Percentiles rank a stretch among this genome's conserved stretches.
These are phyloP conservation scores for Penicillium sp. DNA, from an alignment of 2,329 filamentous ascomycete species.

Conservation along the genomic window DNA sequence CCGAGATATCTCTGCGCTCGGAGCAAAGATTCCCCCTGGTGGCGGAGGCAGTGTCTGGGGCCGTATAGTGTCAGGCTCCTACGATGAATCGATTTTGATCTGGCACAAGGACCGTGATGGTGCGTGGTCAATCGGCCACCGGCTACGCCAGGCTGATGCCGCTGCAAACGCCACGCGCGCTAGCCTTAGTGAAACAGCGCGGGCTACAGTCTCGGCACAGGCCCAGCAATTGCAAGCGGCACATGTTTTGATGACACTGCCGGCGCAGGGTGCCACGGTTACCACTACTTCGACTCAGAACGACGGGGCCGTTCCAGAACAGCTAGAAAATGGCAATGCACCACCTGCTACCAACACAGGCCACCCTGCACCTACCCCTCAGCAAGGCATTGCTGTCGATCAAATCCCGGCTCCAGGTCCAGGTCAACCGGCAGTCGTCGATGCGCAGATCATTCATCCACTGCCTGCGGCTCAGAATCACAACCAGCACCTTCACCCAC, in stretches of 20 bases:
- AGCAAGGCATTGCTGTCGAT: constrained; percentile 6
- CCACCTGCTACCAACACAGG: constrained; percentile 3
- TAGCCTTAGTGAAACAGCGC: constrained; percentile 18
- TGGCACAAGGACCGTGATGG: constrained; percentile 86
- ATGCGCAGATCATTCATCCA: constrained; percentile 2
- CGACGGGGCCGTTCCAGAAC: not conserved
- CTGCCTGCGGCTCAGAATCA: constrained; percentile 6
- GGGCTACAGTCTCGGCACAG: constrained; percentile 21
- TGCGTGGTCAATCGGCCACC: constrained; percentile 75
- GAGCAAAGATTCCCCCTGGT: constrained; percentile 83
- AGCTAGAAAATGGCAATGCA: constrained; percentile 1
- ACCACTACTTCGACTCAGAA: constrained; percentile 4
- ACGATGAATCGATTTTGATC: constrained; percentile 92
- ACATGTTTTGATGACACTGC: constrained; percentile 13
- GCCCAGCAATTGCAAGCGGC: constrained; percentile 21
- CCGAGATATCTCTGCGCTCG: constrained; percentile 69
- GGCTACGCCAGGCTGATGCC: constrained; percentile 63
- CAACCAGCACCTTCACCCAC: constrained; percentile 20
- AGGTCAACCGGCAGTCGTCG: not conserved
- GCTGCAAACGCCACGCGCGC: constrained; percentile 36
- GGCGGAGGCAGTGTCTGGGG: constrained; percentile 86
- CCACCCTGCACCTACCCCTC: constrained; percentile 1
- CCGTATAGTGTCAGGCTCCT: constrained; percentile 94
- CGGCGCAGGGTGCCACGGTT: constrained; percentile 3
- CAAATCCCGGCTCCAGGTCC: constrained; percentile 3